Percentiles rank a stretch among this genome's conserved stretches.
phyloP scores from a whole-genome alignment of 2,329 filamentous ascomycete species.

The Elsinoe fawcettii region DNA sequence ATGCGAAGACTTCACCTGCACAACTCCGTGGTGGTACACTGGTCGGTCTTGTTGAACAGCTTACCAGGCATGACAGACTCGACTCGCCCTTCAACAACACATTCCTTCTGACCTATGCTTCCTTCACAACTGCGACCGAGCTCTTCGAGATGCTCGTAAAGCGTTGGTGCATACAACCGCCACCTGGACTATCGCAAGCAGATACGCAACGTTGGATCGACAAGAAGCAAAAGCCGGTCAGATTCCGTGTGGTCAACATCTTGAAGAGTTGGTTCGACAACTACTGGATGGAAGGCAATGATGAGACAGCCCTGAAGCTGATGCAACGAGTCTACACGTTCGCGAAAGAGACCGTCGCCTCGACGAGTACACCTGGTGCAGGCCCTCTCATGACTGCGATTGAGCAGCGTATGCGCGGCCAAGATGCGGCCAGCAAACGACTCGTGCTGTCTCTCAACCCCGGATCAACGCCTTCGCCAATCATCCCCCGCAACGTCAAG shows the following conservation, averaged over 20 bases:
- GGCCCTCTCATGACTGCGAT: conserved; percentile 76
- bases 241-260: conserved; percentile 95
- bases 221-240: conserved; percentile 89
- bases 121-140: conserved; percentile 84
- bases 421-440: conserved; percentile 76
- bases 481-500: conserved; percentile 98
- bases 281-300: conserved; percentile 96
- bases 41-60: conserved; percentile 81
- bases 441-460: conserved; percentile 74
- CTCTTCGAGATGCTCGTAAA: conserved; percentile 88
- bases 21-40: conserved; percentile 84
- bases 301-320: conserved; percentile 72
- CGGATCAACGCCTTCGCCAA: conserved; percentile 73
- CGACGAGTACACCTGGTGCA: conserved; percentile 85
- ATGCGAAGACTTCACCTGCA: conserved; percentile 67
- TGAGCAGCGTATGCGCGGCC: conserved; percentile 79
- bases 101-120: conserved; percentile 92
- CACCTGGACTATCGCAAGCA: conserved; percentile 63
- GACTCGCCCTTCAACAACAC: conserved; percentile 96
- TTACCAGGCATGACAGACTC: conserved; percentile 90
- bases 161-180: conserved; percentile 86
- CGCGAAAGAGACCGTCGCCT: conserved; percentile 83
- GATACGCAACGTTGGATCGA: conserved; percentile 87
- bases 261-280: conserved; percentile 97
- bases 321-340: conserved; percentile 86